Conservation (phyloP, 139 green algal species). For the Coelastrella sp. region DNA sequence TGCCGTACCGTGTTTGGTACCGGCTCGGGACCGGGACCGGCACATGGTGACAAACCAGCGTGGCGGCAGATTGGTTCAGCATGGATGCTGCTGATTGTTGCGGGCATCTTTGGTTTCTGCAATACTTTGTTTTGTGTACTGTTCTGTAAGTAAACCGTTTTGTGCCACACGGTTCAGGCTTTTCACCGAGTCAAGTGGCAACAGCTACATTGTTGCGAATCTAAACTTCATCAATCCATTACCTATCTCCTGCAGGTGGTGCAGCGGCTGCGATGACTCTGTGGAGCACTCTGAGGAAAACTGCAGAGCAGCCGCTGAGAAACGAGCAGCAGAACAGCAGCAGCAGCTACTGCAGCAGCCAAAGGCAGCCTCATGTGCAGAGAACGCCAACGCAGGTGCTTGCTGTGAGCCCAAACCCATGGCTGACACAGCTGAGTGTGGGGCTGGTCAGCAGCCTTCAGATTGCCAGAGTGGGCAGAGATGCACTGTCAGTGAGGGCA, state of each 20-base stretch:
- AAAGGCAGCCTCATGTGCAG: neutral
- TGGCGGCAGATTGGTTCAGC: too few relatives aligned
- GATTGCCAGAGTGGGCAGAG: neutral
- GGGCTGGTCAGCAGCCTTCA: neutral
- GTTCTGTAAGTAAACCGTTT: neutral
- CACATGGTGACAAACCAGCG: too few relatives aligned
- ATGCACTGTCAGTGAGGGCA: neutral
- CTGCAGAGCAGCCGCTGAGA: neutral
- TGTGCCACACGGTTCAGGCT: neutral
- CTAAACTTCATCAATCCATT: too few relatives aligned
- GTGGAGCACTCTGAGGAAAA: neutral
- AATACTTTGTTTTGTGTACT: neutral
- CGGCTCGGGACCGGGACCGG: too few relatives aligned
- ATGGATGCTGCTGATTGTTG: neutral
- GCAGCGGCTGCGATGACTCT: neutral
- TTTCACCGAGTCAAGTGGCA: too few relatives aligned
- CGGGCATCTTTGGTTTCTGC: neutral
- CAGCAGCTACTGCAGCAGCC: conserved; percentile 6
- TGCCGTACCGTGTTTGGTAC: neutral
- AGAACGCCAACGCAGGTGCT: neutral
- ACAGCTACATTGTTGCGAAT: too few relatives aligned
- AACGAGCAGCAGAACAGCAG: neutral
- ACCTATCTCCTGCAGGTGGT: neutral
- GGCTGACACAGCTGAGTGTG: neutral
- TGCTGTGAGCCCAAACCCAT: neutral